Evolutionary conservation across 2,329 filamentous ascomycete genomes (phyloP).

Genomic region (Chalara sp.): DNA sequence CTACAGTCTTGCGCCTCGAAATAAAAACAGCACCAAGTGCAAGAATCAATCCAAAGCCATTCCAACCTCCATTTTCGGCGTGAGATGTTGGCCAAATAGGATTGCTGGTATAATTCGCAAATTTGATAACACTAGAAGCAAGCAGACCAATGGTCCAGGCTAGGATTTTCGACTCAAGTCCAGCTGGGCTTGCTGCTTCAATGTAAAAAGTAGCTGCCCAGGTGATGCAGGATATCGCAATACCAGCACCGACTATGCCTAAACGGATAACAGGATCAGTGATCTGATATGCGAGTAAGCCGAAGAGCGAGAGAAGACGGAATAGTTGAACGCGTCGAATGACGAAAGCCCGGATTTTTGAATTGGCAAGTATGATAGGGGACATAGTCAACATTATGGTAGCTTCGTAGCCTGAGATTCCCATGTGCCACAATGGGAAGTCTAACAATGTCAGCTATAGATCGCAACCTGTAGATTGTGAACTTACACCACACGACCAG

Average conservation of each 20-base stretch:
- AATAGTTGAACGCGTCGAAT: constrained; percentile 62
- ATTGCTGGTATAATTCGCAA: constrained; percentile 90
- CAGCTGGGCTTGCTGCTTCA: constrained; percentile 65
- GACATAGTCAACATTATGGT: constrained; percentile 80
- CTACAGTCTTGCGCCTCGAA: constrained; percentile 61
- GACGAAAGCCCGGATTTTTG: constrained; percentile 59
- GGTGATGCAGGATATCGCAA: constrained; percentile 72
- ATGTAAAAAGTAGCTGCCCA: constrained; percentile 80
- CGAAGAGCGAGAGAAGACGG: constrained; percentile 72
- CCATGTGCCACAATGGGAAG: constrained; percentile 98
- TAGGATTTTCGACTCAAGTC: constrained; percentile 74
- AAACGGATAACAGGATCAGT: constrained; percentile 68
- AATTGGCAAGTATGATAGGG: constrained; percentile 70
- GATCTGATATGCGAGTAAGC: constrained; percentile 74
- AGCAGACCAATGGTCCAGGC: constrained; percentile 79
- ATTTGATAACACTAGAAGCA: constrained; percentile 82
- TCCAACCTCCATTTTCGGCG: constrained; percentile 83
- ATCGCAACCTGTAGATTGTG: background rate
- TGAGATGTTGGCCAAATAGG: constrained; percentile 96
- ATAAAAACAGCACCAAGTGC: constrained; percentile 70
- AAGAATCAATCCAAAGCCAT: constrained; percentile 71
- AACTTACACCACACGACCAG: constrained; percentile 87
- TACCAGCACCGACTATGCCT: constrained; percentile 72
- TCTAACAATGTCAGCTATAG: constrained; percentile 40
- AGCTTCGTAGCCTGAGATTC: constrained; percentile 91